phyloP scores from a whole-genome alignment of 352 stramenopile species.

The Pythium insidiosum region DNA sequence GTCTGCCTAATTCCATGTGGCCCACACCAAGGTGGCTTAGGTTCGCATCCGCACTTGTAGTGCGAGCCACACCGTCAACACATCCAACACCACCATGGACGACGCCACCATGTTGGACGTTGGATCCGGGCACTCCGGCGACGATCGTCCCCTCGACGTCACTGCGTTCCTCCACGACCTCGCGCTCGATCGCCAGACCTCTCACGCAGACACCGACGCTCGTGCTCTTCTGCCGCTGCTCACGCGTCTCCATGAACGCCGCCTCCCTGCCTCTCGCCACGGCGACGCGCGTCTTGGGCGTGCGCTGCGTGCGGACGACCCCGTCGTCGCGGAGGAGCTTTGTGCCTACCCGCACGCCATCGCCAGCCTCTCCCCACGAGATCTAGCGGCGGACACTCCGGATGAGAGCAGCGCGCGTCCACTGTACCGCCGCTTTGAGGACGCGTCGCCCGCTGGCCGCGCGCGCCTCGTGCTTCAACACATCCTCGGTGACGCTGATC shows the following conservation, averaged over 20 bases:
- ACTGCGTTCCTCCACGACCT: no score
- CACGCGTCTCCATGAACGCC: constrained; percentile 27
- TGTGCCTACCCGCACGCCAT: neutral
- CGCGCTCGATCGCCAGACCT: no score
- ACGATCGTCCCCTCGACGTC: no score
- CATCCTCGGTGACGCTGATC: constrained; percentile 2
- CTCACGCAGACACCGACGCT: no score
- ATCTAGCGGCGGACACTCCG: neutral
- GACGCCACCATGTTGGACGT: no score
- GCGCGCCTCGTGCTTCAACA: constrained; percentile 31
- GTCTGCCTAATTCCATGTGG: no score
- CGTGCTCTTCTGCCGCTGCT: constrained; percentile 46
- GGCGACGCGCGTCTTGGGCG: neutral
- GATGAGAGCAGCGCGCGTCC: constrained; percentile 1
- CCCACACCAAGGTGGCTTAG: no score
- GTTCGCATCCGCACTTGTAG: no score
- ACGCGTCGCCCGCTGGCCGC: constrained; percentile 17
- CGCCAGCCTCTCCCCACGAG: neutral
- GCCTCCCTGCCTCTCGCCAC: neutral
- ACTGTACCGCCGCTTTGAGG: constrained; percentile 44
- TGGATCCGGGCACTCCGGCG: no score
- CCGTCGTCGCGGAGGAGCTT: no score
- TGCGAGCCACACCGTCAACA: no score
- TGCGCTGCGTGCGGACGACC: constrained; percentile 13
- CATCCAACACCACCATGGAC: no score